These are phyloP conservation scores for Mortierella sp. DNA, from an alignment of 371 early-diverging fungal genomes.

Conservation along the genomic window DNA sequence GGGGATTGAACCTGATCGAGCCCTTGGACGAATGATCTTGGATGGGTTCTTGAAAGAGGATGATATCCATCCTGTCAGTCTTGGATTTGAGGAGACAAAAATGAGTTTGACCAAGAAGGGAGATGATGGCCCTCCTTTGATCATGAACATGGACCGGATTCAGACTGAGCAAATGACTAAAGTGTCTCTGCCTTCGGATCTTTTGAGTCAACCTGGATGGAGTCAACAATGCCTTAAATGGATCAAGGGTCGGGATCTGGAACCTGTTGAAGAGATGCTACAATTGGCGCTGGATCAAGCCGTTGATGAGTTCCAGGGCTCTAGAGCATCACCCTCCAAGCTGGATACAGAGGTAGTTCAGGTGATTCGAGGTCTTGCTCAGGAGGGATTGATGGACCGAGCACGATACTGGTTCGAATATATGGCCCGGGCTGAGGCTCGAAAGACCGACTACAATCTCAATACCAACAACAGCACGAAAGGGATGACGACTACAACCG, in stretches of 20 bases:
- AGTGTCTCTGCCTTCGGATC: constrained; percentile 2
- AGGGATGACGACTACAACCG: background rate
- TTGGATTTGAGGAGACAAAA: constrained; percentile 20
- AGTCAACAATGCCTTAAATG: constrained; percentile 22
- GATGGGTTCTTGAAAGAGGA: constrained; percentile 10
- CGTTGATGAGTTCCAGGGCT: background rate
- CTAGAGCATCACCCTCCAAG: background rate
- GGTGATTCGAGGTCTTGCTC: constrained; percentile 27
- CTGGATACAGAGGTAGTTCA: constrained; percentile 16
- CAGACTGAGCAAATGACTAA: constrained; percentile 3
- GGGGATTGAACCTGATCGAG: constrained; percentile 40
- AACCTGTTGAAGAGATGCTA: constrained; percentile 36
- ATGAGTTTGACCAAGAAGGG: constrained; percentile 17
- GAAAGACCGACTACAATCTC: background rate
- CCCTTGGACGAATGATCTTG: constrained; percentile 34
- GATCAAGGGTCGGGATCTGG: constrained; percentile 18
- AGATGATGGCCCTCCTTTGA: constrained; percentile 19
- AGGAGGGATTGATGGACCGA: constrained; percentile 27
- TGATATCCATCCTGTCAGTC: no score
- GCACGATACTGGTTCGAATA: constrained; percentile 41
- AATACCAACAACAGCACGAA: no score
- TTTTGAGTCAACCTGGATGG: constrained; percentile 30
- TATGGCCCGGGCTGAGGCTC: background rate
- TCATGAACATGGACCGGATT: constrained; percentile 7
- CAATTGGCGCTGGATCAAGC: constrained; percentile 3